A percentile compares a stretch with the other conserved stretches of the same genome.
Conservation (phyloP, 2,329 filamentous ascomycete species). For the Mollisia scopiformis region DNA sequence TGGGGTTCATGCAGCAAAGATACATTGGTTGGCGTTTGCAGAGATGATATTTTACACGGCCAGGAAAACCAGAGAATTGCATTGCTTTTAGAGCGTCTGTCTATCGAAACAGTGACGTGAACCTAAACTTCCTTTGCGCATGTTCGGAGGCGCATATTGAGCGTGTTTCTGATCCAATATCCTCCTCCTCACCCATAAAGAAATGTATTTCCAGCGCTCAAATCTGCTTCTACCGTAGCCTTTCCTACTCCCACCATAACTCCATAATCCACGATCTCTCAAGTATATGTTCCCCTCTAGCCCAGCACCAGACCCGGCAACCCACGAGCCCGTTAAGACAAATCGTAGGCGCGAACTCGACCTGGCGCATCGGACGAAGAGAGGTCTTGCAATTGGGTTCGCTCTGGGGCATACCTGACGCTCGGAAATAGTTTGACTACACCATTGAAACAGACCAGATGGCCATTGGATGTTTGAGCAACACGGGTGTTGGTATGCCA, state of each 20-base stretch:
- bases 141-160: no score
- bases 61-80: slow-evolving; percentile 11
- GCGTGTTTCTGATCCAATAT: no score
- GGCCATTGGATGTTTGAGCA: slow-evolving; percentile 35
- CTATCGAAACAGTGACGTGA: background rate
- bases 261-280: background rate
- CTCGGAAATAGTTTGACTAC: slow-evolving; percentile 35
- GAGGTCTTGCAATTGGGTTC: slow-evolving; percentile 73
- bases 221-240: background rate
- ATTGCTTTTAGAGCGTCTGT: background rate
- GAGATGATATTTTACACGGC: slow-evolving; percentile 9
- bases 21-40: slow-evolving; percentile 27
- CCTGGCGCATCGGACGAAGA: slow-evolving; percentile 12
- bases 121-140: background rate
- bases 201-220: background rate
- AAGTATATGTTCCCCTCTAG: slow-evolving; percentile 56
- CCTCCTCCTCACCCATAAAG: background rate
- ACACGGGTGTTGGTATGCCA: slow-evolving; percentile 35
- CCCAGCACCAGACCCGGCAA: slow-evolving; percentile 34
- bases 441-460: slow-evolving; percentile 30
- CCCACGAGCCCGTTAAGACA: slow-evolving; percentile 33
- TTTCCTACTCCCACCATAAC: background rate
- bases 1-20: background rate
- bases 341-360: slow-evolving; percentile 27
- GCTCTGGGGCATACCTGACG: slow-evolving; percentile 41